These are phyloP conservation scores for Yamadazyma friedrichii DNA, from an alignment of 1,139 yeast species.

Conservation along the genomic window DNA sequence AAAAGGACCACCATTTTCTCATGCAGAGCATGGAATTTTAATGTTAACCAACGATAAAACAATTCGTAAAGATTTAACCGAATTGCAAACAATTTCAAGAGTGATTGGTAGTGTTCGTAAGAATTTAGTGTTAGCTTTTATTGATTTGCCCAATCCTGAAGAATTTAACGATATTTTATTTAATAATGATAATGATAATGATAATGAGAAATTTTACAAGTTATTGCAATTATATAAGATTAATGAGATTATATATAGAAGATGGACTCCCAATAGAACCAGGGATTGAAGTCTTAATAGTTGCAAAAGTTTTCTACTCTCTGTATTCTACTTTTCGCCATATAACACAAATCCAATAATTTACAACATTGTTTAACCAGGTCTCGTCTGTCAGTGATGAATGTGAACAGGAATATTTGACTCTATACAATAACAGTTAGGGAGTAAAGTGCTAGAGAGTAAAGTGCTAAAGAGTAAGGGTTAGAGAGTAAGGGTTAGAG, in stretches of 20 bases:
- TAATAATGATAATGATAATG: slow-evolving; percentile 5
- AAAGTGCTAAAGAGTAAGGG: no score
- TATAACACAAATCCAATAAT: background rate
- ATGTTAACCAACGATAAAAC: slow-evolving; percentile 43
- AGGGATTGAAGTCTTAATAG: slow-evolving; percentile 50
- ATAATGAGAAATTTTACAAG: slow-evolving; percentile 10
- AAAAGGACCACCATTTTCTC: slow-evolving; percentile 93
- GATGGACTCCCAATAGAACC: slow-evolving; percentile 85
- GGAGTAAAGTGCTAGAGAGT: no score
- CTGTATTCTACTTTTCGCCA: background rate
- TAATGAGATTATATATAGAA: slow-evolving; percentile 63
- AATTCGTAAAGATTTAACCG: slow-evolving; percentile 48
- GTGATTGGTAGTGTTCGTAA: slow-evolving; percentile 89
- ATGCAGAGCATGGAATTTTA: slow-evolving; percentile 79
- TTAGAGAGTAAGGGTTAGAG: no score
- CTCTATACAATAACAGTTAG: no score
- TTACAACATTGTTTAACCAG: no score
- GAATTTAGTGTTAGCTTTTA: slow-evolving; percentile 66
- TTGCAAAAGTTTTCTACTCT: no score
- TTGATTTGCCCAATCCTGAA: slow-evolving; percentile 48
- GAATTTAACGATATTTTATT: slow-evolving; percentile 23
- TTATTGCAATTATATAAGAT: slow-evolving; percentile 46
- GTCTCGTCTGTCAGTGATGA: no score
- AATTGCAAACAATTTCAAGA: slow-evolving; percentile 66
- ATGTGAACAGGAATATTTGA: no score